These are phyloP conservation scores for Cordyceps farinosa DNA, from an alignment of 2,329 filamentous ascomycete species.

Conservation along the genomic window DNA sequence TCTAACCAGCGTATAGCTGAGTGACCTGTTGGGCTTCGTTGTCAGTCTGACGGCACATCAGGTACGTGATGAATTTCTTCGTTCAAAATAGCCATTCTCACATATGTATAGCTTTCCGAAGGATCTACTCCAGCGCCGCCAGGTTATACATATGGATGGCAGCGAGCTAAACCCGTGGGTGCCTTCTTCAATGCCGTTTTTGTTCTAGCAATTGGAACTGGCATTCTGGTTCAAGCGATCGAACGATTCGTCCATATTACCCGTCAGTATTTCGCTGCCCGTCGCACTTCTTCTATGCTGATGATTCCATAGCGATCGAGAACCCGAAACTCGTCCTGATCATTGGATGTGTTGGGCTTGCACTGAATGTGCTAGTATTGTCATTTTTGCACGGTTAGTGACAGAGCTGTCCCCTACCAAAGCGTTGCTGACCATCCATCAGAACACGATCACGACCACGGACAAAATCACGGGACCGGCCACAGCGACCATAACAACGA, in stretches of 20 bases:
- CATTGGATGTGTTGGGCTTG: constrained; percentile 64
- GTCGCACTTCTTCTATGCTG: neutral
- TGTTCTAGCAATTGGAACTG: constrained; percentile 66
- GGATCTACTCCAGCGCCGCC: constrained; percentile 50
- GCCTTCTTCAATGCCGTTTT: constrained; percentile 81
- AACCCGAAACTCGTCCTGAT: constrained; percentile 65
- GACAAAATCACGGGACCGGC: neutral
- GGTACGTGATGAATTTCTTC: constrained; percentile 38
- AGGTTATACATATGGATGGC: constrained; percentile 64
- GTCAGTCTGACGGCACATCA: constrained; percentile 63
- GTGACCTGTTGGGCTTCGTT: constrained; percentile 66
- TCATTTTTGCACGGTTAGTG: constrained; percentile 60
- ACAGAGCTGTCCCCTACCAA: too few relatives aligned
- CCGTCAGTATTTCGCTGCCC: constrained; percentile 34
- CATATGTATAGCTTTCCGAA: constrained; percentile 49
- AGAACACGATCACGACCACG: constrained; percentile 26
- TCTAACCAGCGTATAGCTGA: constrained; percentile 46
- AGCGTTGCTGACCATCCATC: neutral
- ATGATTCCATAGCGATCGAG: constrained; percentile 49
- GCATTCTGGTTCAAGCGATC: constrained; percentile 69
- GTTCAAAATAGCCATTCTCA: constrained; percentile 1
- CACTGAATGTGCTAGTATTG: constrained; percentile 63
- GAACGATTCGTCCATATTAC: constrained; percentile 62
- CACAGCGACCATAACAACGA: constrained; percentile 21
- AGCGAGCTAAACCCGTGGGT: constrained; percentile 67